phyloP scores from a whole-genome alignment of 2,329 filamentous ascomycete species.

The Didymella sp. region DNA sequence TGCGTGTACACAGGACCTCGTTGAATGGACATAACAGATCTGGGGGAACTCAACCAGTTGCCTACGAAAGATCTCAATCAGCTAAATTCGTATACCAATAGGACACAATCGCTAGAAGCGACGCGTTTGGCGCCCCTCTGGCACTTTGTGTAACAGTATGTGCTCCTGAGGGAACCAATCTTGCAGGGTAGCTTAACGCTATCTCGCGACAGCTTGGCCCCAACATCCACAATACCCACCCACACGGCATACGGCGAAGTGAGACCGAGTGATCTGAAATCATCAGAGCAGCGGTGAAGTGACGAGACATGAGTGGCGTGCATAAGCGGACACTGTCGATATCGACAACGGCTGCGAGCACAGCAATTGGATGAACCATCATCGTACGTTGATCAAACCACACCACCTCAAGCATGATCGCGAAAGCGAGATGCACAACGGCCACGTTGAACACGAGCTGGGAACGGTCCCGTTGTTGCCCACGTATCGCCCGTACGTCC shows the following conservation, averaged over 20 bases:
- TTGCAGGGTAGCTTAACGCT: not conserved
- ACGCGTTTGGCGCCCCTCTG: not conserved
- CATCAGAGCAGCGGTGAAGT: conserved; percentile 13
- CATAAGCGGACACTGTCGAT: conserved; percentile 9
- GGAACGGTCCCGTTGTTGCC: conserved; percentile 9
- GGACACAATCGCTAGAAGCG: not conserved
- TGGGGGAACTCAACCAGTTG: no score
- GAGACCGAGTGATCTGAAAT: not conserved
- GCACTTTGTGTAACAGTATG: not conserved
- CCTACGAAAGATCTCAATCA: no score
- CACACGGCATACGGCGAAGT: not conserved
- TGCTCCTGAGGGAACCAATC: not conserved
- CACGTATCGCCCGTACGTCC: conserved; percentile 3
- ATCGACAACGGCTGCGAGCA: not conserved
- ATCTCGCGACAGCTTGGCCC: not conserved
- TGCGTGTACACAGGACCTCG: no score
- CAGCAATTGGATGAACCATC: conserved; percentile 9
- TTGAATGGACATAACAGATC: no score
- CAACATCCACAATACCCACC: not conserved
- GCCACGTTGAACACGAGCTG: conserved; percentile 4
- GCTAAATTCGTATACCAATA: no score
- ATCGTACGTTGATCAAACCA: not conserved
- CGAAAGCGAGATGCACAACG: not conserved
- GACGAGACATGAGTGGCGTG: conserved; percentile 1
- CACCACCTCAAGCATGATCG: conserved; percentile 1